Percentiles rank a stretch among this genome's conserved stretches.
phyloP scores from a whole-genome alignment of 2,329 filamentous ascomycete genomes.

The Keithomyces neogunnii region DNA sequence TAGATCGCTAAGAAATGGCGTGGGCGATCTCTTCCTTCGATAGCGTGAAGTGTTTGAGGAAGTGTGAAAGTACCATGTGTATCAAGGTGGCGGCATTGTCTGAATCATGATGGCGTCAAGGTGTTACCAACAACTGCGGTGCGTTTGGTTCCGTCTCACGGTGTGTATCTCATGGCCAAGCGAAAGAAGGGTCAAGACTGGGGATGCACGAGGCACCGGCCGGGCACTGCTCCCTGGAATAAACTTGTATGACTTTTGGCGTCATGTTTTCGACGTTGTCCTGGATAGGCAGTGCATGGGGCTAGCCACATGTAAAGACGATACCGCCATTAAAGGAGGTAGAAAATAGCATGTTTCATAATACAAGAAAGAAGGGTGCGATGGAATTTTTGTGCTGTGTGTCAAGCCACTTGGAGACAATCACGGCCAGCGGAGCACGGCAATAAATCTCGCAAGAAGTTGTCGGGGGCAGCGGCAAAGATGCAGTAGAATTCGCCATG shows the following conservation, averaged over 20 bases:
- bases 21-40: conserved; percentile 53
- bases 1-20: conserved; percentile 49
- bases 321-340: not conserved
- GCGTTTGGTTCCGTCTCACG: not conserved
- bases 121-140: not conserved
- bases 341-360: not conserved
- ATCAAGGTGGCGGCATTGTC: not conserved
- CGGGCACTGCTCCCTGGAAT: not conserved
- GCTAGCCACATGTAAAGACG: conserved; percentile 1
- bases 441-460: too few relatives aligned
- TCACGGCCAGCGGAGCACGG: too few relatives aligned
- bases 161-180: conserved; percentile 1
- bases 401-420: too few relatives aligned
- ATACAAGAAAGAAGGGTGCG: not conserved
- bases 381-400: too few relatives aligned
- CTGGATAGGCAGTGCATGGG: not conserved
- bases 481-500: too few relatives aligned
- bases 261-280: not conserved
- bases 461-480: too few relatives aligned
- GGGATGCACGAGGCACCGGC: conserved; percentile 9
- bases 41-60: conserved; percentile 14
- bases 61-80: conserved; percentile 1
- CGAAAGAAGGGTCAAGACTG: conserved; percentile 8
- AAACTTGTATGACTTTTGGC: conserved; percentile 4
- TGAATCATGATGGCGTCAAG: conserved; percentile 3